Percentiles rank a stretch among this genome's conserved stretches.
Evolutionary conservation across 768 basidiomycete genomes (phyloP).

Genomic region (Steccherinum ochraceum): DNA sequence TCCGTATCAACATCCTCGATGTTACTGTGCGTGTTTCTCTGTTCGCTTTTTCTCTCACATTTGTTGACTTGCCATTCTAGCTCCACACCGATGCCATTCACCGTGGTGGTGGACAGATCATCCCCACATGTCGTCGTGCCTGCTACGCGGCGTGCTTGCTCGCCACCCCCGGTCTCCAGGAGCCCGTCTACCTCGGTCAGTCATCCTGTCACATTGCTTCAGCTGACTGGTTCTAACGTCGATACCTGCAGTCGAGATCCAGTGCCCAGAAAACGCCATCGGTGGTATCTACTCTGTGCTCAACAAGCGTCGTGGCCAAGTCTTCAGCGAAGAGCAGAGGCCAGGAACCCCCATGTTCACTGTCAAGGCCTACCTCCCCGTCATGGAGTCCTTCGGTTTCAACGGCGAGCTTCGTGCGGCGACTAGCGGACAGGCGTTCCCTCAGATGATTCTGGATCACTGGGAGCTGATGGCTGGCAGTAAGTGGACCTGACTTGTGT

Average conservation of each 20-base stretch:
- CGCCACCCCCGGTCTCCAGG: constrained; percentile 87
- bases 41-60: neutral
- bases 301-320: constrained; percentile 98
- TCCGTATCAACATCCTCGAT: constrained; percentile 93
- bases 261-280: constrained; percentile 95
- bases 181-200: constrained; percentile 91
- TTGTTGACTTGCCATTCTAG: constrained; percentile 30
- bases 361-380: constrained; percentile 94
- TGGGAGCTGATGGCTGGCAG: constrained; percentile 84
- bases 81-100: constrained; percentile 99
- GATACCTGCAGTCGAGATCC: constrained; percentile 74
- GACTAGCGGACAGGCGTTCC: constrained; percentile 97
- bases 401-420: constrained; percentile 91
- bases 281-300: constrained; percentile 93
- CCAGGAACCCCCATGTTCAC: constrained; percentile 99
- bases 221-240: constrained; percentile 8
- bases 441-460: constrained; percentile 90
- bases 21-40: constrained; percentile 62
- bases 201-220: constrained; percentile 13
- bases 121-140: constrained; percentile 94
- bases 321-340: constrained; percentile 96
- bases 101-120: constrained; percentile 97
- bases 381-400: constrained; percentile 94
- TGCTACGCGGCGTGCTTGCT: constrained; percentile 94
- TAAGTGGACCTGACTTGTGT: constrained; percentile 30